Evolutionary conservation across 768 basidiomycete genomes (phyloP).

Genomic region (Tulasnella sp.): DNA sequence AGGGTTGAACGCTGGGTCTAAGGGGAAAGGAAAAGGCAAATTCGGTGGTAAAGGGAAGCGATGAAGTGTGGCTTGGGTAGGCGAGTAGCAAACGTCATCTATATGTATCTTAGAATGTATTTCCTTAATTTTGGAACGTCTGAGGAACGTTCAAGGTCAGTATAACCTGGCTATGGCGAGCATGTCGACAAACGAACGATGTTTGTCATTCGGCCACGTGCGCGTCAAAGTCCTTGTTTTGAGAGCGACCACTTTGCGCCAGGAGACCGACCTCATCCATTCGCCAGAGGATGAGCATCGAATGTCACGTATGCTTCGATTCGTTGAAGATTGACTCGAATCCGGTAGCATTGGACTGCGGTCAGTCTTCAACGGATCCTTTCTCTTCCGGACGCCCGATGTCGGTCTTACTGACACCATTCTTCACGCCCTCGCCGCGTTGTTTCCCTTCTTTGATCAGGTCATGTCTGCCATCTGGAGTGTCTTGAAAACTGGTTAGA

Average conservation of each 20-base stretch:
- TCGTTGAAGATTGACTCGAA: neutral
- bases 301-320: neutral
- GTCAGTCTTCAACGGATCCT: neutral
- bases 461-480: neutral
- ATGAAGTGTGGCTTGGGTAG: neutral
- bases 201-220: neutral
- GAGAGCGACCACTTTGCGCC: neutral
- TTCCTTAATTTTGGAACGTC: neutral
- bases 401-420: neutral
- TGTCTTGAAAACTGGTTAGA: neutral
- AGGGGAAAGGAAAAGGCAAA: neutral
- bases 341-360: neutral
- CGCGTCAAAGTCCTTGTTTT: neutral
- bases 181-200: neutral
- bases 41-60: neutral
- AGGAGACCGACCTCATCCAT: neutral
- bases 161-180: neutral
- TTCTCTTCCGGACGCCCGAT: neutral
- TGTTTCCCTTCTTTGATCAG: neutral
- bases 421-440: neutral
- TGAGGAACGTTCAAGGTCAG: neutral
- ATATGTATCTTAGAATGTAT: neutral
- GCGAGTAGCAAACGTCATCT: neutral
- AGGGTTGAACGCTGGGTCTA: neutral
- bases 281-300: neutral